phyloP scores from a whole-genome alignment of 2,329 filamentous ascomycete genomes.

The Grosmannia penicillata region DNA sequence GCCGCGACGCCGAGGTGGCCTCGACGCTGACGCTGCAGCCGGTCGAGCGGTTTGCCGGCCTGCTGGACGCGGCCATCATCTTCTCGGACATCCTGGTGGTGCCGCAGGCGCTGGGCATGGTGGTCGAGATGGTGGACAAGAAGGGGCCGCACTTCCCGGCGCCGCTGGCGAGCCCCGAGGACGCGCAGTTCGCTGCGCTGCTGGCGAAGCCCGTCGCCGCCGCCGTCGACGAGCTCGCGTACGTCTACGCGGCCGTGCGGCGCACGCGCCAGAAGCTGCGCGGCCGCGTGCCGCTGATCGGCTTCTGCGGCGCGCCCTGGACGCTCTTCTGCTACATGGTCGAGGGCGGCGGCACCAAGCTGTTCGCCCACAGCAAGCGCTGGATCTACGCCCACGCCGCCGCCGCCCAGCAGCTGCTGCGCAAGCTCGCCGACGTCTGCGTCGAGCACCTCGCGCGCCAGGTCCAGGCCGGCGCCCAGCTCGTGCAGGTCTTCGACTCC shows the following conservation, averaged over 20 bases:
- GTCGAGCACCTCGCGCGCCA: constrained; percentile 89
- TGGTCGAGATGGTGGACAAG: constrained; percentile 96
- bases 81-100: constrained; percentile 98
- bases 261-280: constrained; percentile 76
- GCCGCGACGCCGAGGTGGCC: constrained; percentile 80
- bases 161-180: constrained; percentile 63
- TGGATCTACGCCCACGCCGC: constrained; percentile 88
- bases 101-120: constrained; percentile 95
- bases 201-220: constrained; percentile 69
- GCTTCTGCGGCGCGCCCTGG: constrained; percentile 95
- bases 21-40: constrained; percentile 90
- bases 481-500: constrained; percentile 94
- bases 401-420: constrained; percentile 65
- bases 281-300: constrained; percentile 82
- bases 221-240: constrained; percentile 63
- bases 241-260: constrained; percentile 92
- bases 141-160: constrained; percentile 90
- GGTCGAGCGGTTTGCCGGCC: constrained; percentile 75
- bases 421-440: constrained; percentile 88
- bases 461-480: constrained; percentile 82
- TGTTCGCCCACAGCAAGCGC: constrained; percentile 88
- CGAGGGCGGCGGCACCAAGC: constrained; percentile 87
- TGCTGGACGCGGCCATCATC: constrained; percentile 94
- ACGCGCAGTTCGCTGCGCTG: constrained; percentile 69
- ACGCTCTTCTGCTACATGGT: constrained; percentile 98